A percentile compares a stretch with the other conserved stretches of the same genome.
Conservation (phyloP, 345 rosid species). For the Limnanthes douglasii region DNA sequence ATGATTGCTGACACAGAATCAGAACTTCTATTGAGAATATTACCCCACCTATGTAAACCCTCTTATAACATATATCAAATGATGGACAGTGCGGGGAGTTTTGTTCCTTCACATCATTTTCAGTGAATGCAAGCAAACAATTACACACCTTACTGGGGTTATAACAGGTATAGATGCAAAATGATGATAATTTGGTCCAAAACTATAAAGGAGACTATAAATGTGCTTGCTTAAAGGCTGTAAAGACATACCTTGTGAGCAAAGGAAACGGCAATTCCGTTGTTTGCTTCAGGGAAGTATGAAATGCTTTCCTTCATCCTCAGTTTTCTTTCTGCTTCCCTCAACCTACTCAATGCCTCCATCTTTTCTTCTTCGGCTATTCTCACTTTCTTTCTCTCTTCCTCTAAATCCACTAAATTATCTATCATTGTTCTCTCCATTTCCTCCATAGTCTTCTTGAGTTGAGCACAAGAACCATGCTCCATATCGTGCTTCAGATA, state of each 20-base stretch:
- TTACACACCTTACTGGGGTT: conserved; percentile 10
- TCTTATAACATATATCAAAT: too few species aligned
- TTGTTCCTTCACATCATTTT: too few species aligned
- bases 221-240: too few species aligned
- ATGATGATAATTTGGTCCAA: not conserved
- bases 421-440: conserved; percentile 26
- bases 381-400: conserved; percentile 25
- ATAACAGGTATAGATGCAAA: not conserved
- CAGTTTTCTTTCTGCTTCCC: conserved; percentile 23
- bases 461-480: conserved; percentile 23
- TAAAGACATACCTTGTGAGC: conserved; percentile 8
- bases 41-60: too few species aligned
- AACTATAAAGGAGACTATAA: too few species aligned
- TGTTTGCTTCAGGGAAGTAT: conserved; percentile 12
- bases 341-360: conserved; percentile 25
- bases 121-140: too few species aligned
- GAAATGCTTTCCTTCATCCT: conserved; percentile 15
- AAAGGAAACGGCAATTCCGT: conserved; percentile 2
- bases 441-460: conserved; percentile 27
- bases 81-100: too few species aligned
- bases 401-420: conserved; percentile 29
- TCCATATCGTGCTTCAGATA: conserved; percentile 30
- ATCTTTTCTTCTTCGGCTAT: conserved; percentile 18
- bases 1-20: not conserved
- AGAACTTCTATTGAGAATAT: too few species aligned